A percentile compares a stretch with the other conserved stretches of the same genome.
Conservation (phyloP, 441 rosid species). For the Croton laevigatus region DNA sequence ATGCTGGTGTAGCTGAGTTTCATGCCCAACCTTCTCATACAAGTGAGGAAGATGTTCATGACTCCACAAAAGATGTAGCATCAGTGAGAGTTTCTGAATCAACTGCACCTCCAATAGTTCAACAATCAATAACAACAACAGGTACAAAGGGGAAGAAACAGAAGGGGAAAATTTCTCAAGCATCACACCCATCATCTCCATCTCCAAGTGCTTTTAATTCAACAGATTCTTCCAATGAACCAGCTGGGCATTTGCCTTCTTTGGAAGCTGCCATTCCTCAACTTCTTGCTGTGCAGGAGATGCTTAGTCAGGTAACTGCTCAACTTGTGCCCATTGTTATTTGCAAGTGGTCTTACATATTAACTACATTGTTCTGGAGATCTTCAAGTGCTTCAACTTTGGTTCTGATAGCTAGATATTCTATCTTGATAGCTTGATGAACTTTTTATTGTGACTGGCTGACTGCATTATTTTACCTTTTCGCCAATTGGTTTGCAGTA, state of each 20-base stretch:
- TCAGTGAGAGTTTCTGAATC: slow-evolving; percentile 45
- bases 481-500: too few species aligned
- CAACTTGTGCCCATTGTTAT: neutral
- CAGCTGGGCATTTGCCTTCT: slow-evolving; percentile 35
- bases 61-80: slow-evolving; percentile 37
- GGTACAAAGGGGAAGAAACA: slow-evolving; percentile 56
- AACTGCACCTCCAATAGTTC: slow-evolving; percentile 27
- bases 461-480: too few species aligned
- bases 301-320: slow-evolving; percentile 66
- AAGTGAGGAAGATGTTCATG: slow-evolving; percentile 40
- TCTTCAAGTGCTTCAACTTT: neutral
- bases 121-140: slow-evolving; percentile 35
- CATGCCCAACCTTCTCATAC: slow-evolving; percentile 33
- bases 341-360: neutral
- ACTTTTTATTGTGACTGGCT: too few species aligned
- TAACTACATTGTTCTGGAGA: neutral
- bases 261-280: slow-evolving; percentile 44
- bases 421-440: neutral
- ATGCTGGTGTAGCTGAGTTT: slow-evolving; percentile 31
- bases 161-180: slow-evolving; percentile 54
- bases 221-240: slow-evolving; percentile 48
- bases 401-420: neutral
- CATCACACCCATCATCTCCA: slow-evolving; percentile 44
- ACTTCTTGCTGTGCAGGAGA: slow-evolving; percentile 53
- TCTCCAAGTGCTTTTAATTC: slow-evolving; percentile 53